phyloP scores from a whole-genome alignment of 345 rosid genomes.

The Orychophragmus violaceus region DNA sequence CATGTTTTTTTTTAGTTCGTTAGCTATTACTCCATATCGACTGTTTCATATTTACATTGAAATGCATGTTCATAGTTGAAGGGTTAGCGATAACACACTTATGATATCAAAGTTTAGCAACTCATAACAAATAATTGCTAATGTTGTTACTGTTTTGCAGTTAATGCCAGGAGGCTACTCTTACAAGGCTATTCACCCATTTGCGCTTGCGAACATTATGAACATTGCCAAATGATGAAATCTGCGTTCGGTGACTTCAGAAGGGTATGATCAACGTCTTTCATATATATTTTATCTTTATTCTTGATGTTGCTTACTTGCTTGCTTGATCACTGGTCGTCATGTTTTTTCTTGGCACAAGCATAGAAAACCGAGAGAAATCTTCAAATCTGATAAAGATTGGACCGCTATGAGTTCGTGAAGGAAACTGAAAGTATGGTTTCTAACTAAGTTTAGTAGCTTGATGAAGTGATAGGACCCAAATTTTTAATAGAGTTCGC shows the following conservation, averaged over 20 bases:
- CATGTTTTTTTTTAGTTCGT: too few relatives aligned
- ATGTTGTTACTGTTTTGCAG: slow-evolving; percentile 34
- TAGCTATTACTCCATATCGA: too few relatives aligned
- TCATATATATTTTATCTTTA: not conserved
- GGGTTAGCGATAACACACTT: slow-evolving; percentile 53
- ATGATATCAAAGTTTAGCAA: not conserved
- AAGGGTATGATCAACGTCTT: slow-evolving; percentile 46
- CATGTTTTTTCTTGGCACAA: slow-evolving; percentile 28
- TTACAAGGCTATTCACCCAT: slow-evolving; percentile 87
- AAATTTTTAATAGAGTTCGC: not conserved
- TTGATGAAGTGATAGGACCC: slow-evolving; percentile 6
- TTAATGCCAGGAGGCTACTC: slow-evolving; percentile 97
- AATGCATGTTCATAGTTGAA: too few relatives aligned
- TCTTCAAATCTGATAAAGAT: slow-evolving; percentile 86
- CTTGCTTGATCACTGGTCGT: too few relatives aligned
- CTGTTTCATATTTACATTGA: too few relatives aligned
- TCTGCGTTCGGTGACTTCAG: slow-evolving; percentile 78
- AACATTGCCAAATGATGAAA: slow-evolving; percentile 87
- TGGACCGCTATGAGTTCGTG: slow-evolving; percentile 97
- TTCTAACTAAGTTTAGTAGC: slow-evolving; percentile 48
- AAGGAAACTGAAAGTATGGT: slow-evolving; percentile 94
- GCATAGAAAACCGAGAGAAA: slow-evolving; percentile 60
- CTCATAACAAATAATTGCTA: not conserved
- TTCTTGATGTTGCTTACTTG: not conserved
- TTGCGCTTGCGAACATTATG: slow-evolving; percentile 90